Conservation (phyloP, 106 monocot genomes). For the Dioscorea alata region DNA sequence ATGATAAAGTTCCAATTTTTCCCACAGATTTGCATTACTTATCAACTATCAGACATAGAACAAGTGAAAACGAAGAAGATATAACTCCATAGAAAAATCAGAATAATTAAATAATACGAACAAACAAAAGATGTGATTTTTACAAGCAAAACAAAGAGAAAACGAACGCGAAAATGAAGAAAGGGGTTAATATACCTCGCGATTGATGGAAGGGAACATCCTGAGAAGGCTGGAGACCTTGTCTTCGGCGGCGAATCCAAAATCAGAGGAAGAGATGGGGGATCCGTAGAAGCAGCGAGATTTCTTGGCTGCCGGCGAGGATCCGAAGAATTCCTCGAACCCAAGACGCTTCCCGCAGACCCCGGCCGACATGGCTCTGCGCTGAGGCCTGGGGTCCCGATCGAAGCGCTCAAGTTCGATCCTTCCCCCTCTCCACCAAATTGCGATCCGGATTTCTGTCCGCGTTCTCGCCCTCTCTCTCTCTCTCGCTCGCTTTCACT, state of each 20-base stretch:
- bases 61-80: no score
- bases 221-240: conserved; percentile 33
- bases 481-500: background rate
- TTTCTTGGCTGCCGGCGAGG: conserved; percentile 42
- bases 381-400: conserved; percentile 11
- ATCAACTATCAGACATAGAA: no score
- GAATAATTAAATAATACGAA: background rate
- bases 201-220: conserved; percentile 55
- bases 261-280: conserved; percentile 21
- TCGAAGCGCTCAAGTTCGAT: background rate
- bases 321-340: conserved; percentile 86
- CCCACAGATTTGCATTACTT: no score
- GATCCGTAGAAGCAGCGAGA: conserved; percentile 45
- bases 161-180: no score
- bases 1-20: no score
- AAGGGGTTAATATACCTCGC: conserved; percentile 20
- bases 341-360: conserved; percentile 82
- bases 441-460: background rate
- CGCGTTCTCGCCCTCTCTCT: background rate
- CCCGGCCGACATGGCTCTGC: conserved; percentile 72
- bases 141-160: no score
- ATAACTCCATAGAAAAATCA: no score
- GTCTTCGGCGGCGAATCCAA: conserved; percentile 35
- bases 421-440: background rate
- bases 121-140: no score